phyloP scores from a whole-genome alignment of 305 asterid species.

The Fraxinus paxiana region DNA sequence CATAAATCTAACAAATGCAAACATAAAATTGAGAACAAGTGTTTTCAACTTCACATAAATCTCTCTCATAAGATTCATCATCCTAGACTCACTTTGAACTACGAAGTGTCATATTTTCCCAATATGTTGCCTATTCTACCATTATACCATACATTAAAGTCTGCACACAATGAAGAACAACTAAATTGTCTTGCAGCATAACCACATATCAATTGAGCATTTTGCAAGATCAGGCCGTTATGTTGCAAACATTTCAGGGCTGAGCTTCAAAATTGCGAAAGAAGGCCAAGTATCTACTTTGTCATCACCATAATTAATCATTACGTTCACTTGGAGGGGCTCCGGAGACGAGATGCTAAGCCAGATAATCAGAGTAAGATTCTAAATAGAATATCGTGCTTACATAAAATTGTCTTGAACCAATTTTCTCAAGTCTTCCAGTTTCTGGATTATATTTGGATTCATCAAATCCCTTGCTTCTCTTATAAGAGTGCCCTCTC shows the following conservation, averaged over 20 bases:
- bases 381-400: slow-evolving; percentile 19
- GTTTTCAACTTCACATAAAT: not conserved
- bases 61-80: not conserved
- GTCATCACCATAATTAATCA: not conserved
- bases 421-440: slow-evolving; percentile 60
- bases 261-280: not conserved
- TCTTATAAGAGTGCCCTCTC: slow-evolving; percentile 69
- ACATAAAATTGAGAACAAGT: not conserved
- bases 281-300: not conserved
- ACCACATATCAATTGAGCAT: not conserved
- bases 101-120: not conserved
- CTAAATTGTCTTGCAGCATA: not conserved
- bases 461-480: slow-evolving; percentile 87
- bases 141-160: not conserved
- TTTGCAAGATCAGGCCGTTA: not conserved
- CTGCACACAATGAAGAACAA: not conserved
- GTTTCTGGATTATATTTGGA: slow-evolving; percentile 58
- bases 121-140: not conserved
- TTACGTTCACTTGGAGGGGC: not conserved
- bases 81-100: not conserved
- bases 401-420: slow-evolving; percentile 82
- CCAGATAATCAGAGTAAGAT: not conserved
- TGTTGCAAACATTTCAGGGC: not conserved
- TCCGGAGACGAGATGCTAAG: not conserved
- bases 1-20: not conserved